Percentiles rank a stretch among this genome's conserved stretches.
These are phyloP conservation scores for Corynespora cassiicola DNA, from an alignment of 2,329 filamentous ascomycete species.

Conservation along the genomic window DNA sequence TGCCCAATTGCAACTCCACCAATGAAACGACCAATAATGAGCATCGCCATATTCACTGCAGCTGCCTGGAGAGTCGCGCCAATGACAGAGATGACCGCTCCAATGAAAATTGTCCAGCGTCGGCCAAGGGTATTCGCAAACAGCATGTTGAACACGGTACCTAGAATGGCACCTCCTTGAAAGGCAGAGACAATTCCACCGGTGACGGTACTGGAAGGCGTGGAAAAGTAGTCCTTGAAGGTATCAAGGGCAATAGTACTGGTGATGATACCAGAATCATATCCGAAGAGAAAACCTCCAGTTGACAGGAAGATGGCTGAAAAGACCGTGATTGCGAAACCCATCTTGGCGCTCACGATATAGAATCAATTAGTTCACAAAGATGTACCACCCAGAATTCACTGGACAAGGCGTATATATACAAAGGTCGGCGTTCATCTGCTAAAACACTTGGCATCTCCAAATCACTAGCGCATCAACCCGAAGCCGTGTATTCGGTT, in stretches of 20 bases:
- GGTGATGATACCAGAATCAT: slow-evolving; percentile 42
- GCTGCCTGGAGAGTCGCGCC: slow-evolving; percentile 47
- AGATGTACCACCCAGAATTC: no score
- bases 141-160: slow-evolving; percentile 21
- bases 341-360: slow-evolving; percentile 21
- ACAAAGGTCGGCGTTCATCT: no score
- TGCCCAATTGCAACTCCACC: slow-evolving; percentile 57
- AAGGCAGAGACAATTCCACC: slow-evolving; percentile 48
- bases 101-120: slow-evolving; percentile 40
- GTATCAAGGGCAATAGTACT: slow-evolving; percentile 35
- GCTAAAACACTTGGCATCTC: no score
- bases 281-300: slow-evolving; percentile 36
- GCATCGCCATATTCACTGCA: slow-evolving; percentile 48
- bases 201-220: slow-evolving; percentile 25
- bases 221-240: slow-evolving; percentile 36
- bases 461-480: no score
- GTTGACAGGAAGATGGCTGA: slow-evolving; percentile 25
- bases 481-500: no score
- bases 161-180: slow-evolving; percentile 36
- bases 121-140: slow-evolving; percentile 21
- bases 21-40: slow-evolving; percentile 59
- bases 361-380: no score
- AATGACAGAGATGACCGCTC: slow-evolving; percentile 38
- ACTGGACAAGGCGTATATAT: no score
- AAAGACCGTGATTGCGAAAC: slow-evolving; percentile 21